Conservation (phyloP, 495 filamentous ascomycete genomes). For the Daldinia grandis region DNA sequence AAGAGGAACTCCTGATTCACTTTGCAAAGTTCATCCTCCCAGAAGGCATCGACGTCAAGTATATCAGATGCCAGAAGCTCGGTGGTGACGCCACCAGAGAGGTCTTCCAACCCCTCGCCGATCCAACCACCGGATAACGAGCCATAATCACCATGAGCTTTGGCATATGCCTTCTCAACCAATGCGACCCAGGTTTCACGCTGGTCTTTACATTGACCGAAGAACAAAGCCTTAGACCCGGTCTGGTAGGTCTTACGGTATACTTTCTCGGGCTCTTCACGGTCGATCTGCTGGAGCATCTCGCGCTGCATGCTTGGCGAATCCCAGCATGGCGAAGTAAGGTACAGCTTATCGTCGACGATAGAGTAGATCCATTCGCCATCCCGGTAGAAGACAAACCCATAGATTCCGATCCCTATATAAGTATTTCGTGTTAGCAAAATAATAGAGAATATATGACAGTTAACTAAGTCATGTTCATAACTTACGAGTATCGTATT, state of each 20-base stretch:
- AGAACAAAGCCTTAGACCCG: slow-evolving; percentile 82
- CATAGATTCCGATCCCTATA: slow-evolving; percentile 84
- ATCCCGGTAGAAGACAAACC: slow-evolving; percentile 94
- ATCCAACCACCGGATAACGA: slow-evolving; percentile 86
- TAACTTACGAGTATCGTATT: slow-evolving; percentile 64
- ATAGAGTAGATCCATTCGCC: slow-evolving; percentile 95
- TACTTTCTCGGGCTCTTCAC: slow-evolving; percentile 73
- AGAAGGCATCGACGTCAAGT: slow-evolving; percentile 88
- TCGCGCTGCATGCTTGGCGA: slow-evolving; percentile 62
- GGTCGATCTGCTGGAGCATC: slow-evolving; percentile 65
- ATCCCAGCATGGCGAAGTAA: slow-evolving; percentile 85
- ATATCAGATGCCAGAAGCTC: slow-evolving; percentile 85
- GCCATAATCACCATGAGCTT: slow-evolving; percentile 86
- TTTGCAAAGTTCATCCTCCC: slow-evolving; percentile 84
- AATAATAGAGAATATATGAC: not conserved
- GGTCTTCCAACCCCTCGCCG: slow-evolving; percentile 89
- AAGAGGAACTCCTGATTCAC: slow-evolving; percentile 93
- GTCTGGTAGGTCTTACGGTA: slow-evolving; percentile 84
- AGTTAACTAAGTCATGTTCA: no score
- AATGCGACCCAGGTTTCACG: slow-evolving; percentile 96
- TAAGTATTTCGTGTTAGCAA: slow-evolving; percentile 11
- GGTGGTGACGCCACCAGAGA: slow-evolving; percentile 91
- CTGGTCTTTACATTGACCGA: slow-evolving; percentile 83
- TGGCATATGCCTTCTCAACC: slow-evolving; percentile 95
- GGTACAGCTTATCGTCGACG: slow-evolving; percentile 81